phyloP scores from a whole-genome alignment of 768 basidiomycete species.

The Tulasnella calospora region DNA sequence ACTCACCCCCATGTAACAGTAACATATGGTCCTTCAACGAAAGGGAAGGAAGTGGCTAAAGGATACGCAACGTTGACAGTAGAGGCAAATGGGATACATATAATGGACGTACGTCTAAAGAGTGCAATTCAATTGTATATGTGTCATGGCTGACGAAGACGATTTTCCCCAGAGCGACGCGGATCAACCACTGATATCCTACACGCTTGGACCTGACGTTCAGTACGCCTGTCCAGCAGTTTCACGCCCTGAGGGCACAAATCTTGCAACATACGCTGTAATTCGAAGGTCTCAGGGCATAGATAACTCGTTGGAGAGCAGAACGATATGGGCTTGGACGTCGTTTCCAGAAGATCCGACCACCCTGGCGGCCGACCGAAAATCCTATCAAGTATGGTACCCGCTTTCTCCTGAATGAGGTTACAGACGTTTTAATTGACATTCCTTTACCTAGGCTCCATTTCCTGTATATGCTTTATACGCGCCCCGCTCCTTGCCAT shows the following conservation, averaged over 20 bases:
- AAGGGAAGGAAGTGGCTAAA: constrained; percentile 40
- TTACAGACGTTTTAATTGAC: background rate
- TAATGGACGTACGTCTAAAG: constrained; percentile 55
- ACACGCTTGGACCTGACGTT: constrained; percentile 64
- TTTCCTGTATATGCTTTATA: constrained; percentile 34
- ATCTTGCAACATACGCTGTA: constrained; percentile 53
- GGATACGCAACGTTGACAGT: constrained; percentile 58
- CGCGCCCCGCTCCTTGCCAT: constrained; percentile 33
- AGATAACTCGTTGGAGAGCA: constrained; percentile 40
- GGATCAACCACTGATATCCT: constrained; percentile 68
- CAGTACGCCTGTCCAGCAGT: constrained; percentile 57
- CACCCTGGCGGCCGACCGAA: constrained; percentile 1
- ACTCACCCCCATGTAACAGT: background rate
- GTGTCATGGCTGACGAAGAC: constrained; percentile 1
- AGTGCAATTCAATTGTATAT: constrained; percentile 27
- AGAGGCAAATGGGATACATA: constrained; percentile 69
- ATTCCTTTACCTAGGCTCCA: constrained; percentile 35
- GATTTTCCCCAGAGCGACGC: constrained; percentile 25
- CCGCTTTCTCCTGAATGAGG: background rate
- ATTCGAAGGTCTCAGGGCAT: constrained; percentile 49
- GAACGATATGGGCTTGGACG: constrained; percentile 60
- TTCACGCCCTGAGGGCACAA: constrained; percentile 36
- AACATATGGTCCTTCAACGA: background rate
- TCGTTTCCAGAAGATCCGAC: constrained; percentile 37
- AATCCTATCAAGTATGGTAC: background rate